Evolutionary conservation across 2,329 filamentous ascomycete genomes (phyloP), one percentile per base, ranked within the genome.

Genomic region (Claviceps pazoutovae): DNA sequence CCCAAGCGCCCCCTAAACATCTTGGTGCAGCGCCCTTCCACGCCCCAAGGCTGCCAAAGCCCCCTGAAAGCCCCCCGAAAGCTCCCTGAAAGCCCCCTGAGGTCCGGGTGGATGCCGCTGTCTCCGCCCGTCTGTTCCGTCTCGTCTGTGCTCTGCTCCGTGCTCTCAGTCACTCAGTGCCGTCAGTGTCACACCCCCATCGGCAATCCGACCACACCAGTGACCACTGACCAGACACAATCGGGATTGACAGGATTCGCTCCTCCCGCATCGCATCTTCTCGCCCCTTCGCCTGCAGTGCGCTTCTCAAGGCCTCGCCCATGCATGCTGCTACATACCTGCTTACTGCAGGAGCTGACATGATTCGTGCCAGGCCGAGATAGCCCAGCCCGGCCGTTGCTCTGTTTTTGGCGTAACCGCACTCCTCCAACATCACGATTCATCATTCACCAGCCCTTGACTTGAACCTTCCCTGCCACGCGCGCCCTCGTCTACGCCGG

Each of bases 291-390:
- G 8, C 21, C 21, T 45, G 23, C 30, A 36, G 26, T 11, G 13
- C 44, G 30, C 44, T 46, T 11, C 4, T 34, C 26, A 23, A 11
- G 44, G 23, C 26, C 46, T 49, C 51, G 44, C 36, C 17, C 50
- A 26, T 51, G 50, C 45, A 23, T 43, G 43, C 9, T 19, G 39
- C 8, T 13, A 14, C 41, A 19, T 43, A 26, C 9, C 37, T 39
- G n/a, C 11, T 44, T 37, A 37, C 39, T 51, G 53, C 52, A 51
- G 48, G 53, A 56, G 53, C 56, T 56, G 53, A 57, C 47, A 52
- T 56, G 53, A 51, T 46, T 48, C 44, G 42, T 46, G 5, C 42
- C 9, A 51, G 48, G 49, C 47, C 17, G 23, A 46, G 47, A 21
- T 52, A 56, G 55, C 43, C 53, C 41, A 43, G 30, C 9, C 30